A percentile compares a stretch with the other conserved stretches of the same genome.
Evolutionary conservation across 176 grass and related monocot species (phyloP).

Genomic region (sorghum (Sorghum bicolor)): DNA sequence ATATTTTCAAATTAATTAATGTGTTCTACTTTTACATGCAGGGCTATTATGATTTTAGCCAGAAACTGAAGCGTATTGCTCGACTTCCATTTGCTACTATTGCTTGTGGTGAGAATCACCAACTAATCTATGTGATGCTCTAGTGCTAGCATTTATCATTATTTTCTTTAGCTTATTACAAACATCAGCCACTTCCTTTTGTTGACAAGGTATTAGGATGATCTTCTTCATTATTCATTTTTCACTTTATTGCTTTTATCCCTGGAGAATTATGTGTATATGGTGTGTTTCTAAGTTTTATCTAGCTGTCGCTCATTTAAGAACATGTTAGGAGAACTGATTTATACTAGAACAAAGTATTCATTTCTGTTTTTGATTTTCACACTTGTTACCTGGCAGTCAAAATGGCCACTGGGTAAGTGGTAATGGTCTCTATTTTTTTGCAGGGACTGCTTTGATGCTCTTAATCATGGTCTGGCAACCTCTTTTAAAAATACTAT

Average conservation of each 20-base stretch:
- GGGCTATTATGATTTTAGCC: constrained; percentile 94
- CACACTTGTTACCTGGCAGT: constrained; percentile 9
- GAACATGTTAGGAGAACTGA: not conserved
- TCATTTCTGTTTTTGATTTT: constrained; percentile 4
- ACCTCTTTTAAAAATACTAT: constrained; percentile 59
- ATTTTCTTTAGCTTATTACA: constrained; percentile 1
- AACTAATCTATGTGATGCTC: constrained; percentile 6
- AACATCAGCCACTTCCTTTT: not conserved
- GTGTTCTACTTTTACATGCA: constrained; percentile 39
- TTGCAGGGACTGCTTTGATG: constrained; percentile 79
- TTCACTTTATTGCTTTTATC: constrained; percentile 12
- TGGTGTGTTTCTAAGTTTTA: not conserved
- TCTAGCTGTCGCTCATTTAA: not conserved
- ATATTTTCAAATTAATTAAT: constrained; percentile 17
- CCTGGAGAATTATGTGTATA: constrained; percentile 1
- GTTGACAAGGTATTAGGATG: not conserved
- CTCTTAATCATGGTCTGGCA: constrained; percentile 89
- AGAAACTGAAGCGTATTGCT: constrained; percentile 78
- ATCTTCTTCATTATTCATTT: not conserved
- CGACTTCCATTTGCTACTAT: constrained; percentile 82
- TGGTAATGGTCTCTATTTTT: constrained; percentile 10
- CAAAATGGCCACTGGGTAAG: constrained; percentile 7
- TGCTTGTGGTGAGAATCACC: constrained; percentile 61
- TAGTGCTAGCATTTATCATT: constrained; percentile 20
- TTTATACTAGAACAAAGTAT: not conserved